phyloP scores from a whole-genome alignment of 805 yeast species.

The Myxozyma sirexii region DNA sequence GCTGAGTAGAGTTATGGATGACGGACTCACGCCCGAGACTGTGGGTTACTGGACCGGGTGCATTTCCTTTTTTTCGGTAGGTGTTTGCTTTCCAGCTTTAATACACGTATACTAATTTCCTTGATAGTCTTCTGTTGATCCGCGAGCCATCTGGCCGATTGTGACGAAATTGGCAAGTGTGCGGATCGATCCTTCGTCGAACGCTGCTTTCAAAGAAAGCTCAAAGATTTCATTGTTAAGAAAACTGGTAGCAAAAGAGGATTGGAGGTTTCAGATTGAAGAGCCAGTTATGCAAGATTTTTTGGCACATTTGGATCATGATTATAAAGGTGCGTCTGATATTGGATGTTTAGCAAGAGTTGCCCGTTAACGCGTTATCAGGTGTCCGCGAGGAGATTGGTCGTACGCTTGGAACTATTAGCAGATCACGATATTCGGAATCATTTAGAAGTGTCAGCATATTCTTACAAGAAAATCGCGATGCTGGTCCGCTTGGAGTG shows the following conservation, averaged over 20 bases:
- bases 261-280: conserved; percentile 56
- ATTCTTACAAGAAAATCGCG: conserved; percentile 47
- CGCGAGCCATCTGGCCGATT: conserved; percentile 63
- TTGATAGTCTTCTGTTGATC: conserved; percentile 46
- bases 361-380: conserved; percentile 49
- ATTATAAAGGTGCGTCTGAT: conserved; percentile 39
- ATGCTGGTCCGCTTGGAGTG: conserved; percentile 46
- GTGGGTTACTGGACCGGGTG: conserved; percentile 73
- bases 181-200: conserved; percentile 52
- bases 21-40: conserved; percentile 74
- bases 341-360: too few relatives aligned
- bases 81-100: conserved; percentile 29
- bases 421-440: conserved; percentile 50
- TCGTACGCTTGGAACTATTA: conserved; percentile 54
- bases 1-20: conserved; percentile 48
- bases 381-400: conserved; percentile 73
- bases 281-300: conserved; percentile 45
- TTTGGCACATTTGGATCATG: conserved; percentile 58
- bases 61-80: conserved; percentile 58
- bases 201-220: conserved; percentile 66
- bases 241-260: conserved; percentile 52
- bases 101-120: background rate
- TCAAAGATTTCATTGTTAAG: conserved; percentile 61
- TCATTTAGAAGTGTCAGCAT: conserved; percentile 46
- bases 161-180: conserved; percentile 52